Evolutionary conservation across 2,329 filamentous ascomycete genomes (phyloP).

Genomic region (Pseudogymnoascus sp.): DNA sequence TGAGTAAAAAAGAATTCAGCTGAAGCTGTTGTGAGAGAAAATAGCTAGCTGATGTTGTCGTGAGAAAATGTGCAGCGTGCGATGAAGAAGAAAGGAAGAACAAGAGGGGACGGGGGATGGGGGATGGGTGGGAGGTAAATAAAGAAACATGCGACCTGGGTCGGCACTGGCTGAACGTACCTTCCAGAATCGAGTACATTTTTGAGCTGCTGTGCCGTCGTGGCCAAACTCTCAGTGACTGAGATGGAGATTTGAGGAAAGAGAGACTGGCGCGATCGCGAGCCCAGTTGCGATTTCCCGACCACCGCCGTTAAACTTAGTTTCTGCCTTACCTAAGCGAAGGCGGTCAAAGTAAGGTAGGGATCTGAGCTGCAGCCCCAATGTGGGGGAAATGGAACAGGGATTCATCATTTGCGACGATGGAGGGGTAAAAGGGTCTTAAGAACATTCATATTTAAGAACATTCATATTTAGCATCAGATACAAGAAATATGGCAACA

Average conservation of each 20-base stretch:
- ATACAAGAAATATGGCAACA: background rate
- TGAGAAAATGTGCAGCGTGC: background rate
- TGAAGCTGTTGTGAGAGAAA: background rate
- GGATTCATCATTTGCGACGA: background rate
- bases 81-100: background rate
- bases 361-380: background rate
- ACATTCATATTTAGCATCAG: no score
- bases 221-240: background rate
- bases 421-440: background rate
- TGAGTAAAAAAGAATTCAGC: background rate
- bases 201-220: slow-evolving; percentile 1
- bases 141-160: background rate
- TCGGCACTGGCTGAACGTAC: background rate
- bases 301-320: background rate
- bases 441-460: background rate
- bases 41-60: background rate
- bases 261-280: slow-evolving; percentile 3
- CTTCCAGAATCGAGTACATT: slow-evolving; percentile 7
- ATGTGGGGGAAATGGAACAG: slow-evolving; percentile 1
- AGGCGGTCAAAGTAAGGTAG: slow-evolving; percentile 5
- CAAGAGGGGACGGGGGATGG: background rate
- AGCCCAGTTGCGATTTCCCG: slow-evolving; percentile 4
- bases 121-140: background rate
- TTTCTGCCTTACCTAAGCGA: slow-evolving; percentile 8
- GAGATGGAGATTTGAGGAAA: background rate